phyloP scores from a whole-genome alignment of 2,329 filamentous ascomycete genomes.

The Cercospora sp. region DNA sequence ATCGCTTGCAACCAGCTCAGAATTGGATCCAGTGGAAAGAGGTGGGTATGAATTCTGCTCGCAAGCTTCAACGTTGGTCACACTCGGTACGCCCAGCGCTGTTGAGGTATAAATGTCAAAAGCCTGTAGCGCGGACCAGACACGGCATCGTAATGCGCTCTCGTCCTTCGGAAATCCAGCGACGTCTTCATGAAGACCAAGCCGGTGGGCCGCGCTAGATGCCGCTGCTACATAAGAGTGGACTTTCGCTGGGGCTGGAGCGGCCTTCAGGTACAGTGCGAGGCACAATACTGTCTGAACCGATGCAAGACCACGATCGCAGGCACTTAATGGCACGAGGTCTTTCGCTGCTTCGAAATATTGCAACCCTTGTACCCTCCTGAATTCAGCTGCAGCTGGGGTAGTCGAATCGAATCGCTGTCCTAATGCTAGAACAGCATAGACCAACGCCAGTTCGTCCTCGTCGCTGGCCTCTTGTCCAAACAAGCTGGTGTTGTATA shows the following conservation, averaged over 20 bases:
- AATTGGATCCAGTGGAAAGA: slow-evolving; percentile 14
- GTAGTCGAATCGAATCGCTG: slow-evolving; percentile 23
- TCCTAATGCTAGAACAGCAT: slow-evolving; percentile 24
- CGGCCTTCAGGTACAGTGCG: slow-evolving; percentile 25
- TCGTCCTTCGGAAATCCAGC: slow-evolving; percentile 19
- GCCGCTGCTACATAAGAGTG: slow-evolving; percentile 26
- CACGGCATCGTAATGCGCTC: slow-evolving; percentile 21
- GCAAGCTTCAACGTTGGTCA: not conserved
- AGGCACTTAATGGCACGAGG: slow-evolving; percentile 21
- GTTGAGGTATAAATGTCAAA: slow-evolving; percentile 22
- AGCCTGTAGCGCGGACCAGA: slow-evolving; percentile 22
- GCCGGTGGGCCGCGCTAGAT: slow-evolving; percentile 22
- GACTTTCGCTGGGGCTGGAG: slow-evolving; percentile 13
- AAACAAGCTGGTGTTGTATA: slow-evolving; percentile 23
- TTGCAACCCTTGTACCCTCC: slow-evolving; percentile 14
- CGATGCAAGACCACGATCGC: slow-evolving; percentile 24
- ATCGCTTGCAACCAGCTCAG: slow-evolving; percentile 17
- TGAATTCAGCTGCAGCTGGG: not conserved
- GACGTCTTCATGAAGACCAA: slow-evolving; percentile 26
- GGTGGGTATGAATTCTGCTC: slow-evolving; percentile 14
- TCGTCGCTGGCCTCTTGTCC: slow-evolving; percentile 23
- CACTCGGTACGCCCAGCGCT: slow-evolving; percentile 21
- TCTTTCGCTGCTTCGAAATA: slow-evolving; percentile 25
- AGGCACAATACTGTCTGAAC: slow-evolving; percentile 26
- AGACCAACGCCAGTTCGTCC: slow-evolving; percentile 26